phyloP scores from a whole-genome alignment of 2,329 filamentous ascomycete species.

The Paecilomyces variotii region DNA sequence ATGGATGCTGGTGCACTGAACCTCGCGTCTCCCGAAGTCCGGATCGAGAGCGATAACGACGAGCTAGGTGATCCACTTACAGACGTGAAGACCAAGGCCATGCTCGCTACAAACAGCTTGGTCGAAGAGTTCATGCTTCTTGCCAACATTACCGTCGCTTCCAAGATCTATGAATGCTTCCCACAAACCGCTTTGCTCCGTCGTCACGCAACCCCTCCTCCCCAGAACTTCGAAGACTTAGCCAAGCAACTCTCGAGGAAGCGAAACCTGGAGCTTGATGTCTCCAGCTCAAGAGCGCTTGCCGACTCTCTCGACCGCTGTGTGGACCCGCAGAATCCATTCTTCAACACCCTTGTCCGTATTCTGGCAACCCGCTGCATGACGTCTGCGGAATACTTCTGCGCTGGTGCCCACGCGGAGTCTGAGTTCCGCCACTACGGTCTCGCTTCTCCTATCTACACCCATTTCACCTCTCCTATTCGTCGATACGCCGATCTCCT shows the following conservation, averaged over 20 bases:
- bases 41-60: constrained; percentile 88
- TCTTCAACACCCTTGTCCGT: constrained; percentile 96
- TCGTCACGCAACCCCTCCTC: constrained; percentile 83
- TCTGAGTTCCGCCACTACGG: constrained; percentile 96
- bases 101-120: constrained; percentile 91
- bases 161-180: constrained; percentile 83
- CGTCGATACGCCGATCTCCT: constrained; percentile 95
- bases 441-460: constrained; percentile 93
- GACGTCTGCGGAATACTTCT: constrained; percentile 99
- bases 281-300: constrained; percentile 84
- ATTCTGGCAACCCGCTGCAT: constrained; percentile 98
- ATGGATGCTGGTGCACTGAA: constrained; percentile 94
- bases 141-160: constrained; percentile 89
- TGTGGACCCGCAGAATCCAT: constrained; percentile 70
- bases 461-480: constrained; percentile 96
- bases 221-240: constrained; percentile 94
- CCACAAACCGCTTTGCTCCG: constrained; percentile 92
- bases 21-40: constrained; percentile 94
- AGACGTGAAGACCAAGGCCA: constrained; percentile 90
- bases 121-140: constrained; percentile 99
- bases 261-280: constrained; percentile 67
- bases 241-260: constrained; percentile 84
- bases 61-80: constrained; percentile 87
- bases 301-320: constrained; percentile 87
- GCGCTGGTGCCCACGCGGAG: constrained; percentile 83